Evolutionary conservation across 129 eudicot species (phyloP).

Genomic region (Apium graveolens): DNA sequence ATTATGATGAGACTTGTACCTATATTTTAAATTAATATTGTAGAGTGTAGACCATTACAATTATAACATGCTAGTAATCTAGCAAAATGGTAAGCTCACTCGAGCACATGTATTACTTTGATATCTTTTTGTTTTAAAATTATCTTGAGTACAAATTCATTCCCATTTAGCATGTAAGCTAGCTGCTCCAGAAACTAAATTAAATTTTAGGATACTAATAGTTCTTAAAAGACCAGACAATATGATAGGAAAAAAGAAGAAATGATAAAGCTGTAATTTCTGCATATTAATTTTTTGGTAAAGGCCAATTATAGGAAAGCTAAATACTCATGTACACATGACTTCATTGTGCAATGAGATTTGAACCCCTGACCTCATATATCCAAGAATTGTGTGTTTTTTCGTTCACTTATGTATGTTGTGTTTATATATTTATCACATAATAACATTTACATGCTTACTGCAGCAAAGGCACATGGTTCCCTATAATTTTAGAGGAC

Average conservation of each 20-base stretch:
- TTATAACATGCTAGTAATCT: background rate
- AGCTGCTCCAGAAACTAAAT: background rate
- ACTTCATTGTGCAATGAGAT: background rate
- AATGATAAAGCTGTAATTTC: too few species aligned
- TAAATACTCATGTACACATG: background rate
- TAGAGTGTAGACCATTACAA: background rate
- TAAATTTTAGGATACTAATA: background rate
- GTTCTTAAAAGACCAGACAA: background rate
- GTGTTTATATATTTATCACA: background rate
- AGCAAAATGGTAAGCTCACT: background rate
- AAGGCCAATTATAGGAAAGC: background rate
- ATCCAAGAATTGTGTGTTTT: background rate
- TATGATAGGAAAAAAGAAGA: background rate
- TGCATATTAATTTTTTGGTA: background rate
- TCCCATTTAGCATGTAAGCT: background rate
- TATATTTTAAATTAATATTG: background rate
- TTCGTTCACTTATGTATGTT: background rate
- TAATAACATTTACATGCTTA: conserved; percentile 1
- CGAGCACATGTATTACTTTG: background rate
- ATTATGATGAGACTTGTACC: background rate
- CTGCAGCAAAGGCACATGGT: conserved; percentile 32
- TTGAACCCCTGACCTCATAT: background rate
- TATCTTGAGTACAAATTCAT: background rate
- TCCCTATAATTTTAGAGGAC: conserved; percentile 29
- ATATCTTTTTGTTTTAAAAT: background rate